Conservation (phyloP, 2,329 filamentous ascomycete species). For the Furcasterigmium furcatum region DNA sequence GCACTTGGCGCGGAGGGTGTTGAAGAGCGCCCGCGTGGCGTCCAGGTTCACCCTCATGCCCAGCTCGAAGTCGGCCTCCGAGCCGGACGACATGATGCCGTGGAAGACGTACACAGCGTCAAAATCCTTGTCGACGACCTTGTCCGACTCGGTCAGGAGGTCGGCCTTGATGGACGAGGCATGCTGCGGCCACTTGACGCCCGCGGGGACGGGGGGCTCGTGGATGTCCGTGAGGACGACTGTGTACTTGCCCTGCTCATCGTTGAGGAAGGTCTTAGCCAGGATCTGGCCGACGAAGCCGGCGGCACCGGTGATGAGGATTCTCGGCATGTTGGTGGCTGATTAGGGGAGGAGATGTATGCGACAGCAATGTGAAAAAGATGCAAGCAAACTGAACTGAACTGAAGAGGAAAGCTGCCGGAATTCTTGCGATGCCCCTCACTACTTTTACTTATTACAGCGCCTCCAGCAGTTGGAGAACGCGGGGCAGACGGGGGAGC, state of each 20-base stretch:
- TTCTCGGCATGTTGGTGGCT: constrained; percentile 18
- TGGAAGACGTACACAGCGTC: constrained; percentile 31
- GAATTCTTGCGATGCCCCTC: too few species aligned
- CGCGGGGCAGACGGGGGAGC: too few species aligned
- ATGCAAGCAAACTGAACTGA: too few species aligned
- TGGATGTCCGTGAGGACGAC: constrained; percentile 56
- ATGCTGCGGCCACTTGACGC: constrained; percentile 9
- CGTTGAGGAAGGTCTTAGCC: not conserved
- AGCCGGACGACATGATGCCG: constrained; percentile 54
- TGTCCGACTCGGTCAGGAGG: constrained; percentile 24
- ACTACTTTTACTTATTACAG: too few species aligned
- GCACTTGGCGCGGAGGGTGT: constrained; percentile 38
- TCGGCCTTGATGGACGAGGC: constrained; percentile 21
- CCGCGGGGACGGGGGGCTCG: constrained; percentile 45
- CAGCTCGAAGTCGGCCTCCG: constrained; percentile 50
- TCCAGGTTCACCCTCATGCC: constrained; percentile 51
- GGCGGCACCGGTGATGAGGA: constrained; percentile 62
- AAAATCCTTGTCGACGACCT: not conserved
- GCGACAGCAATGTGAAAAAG: not conserved
- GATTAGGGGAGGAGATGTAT: not conserved
- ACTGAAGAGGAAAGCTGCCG: too few species aligned
- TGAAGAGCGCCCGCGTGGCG: constrained; percentile 44
- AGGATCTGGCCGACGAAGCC: constrained; percentile 65
- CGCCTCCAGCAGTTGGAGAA: too few species aligned
- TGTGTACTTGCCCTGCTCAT: constrained; percentile 20